phyloP scores from a whole-genome alignment of 768 basidiomycete species.

The Phaffia tasmanica region DNA sequence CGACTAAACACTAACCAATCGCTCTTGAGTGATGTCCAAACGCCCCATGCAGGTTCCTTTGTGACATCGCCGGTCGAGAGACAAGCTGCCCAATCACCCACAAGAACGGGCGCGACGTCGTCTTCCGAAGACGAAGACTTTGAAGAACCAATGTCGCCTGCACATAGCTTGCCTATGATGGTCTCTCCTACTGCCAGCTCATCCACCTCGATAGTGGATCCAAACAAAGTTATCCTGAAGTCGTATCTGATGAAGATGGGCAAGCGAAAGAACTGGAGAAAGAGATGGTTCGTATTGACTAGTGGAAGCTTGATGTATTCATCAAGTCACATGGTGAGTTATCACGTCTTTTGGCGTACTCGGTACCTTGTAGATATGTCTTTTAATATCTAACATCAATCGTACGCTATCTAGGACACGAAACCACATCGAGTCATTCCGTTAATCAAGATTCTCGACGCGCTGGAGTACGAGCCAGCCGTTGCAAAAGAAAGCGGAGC shows the following conservation, averaged over 20 bases:
- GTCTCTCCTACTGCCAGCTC: not conserved
- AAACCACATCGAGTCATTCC: conserved; percentile 79
- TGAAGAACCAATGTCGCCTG: conserved; percentile 1
- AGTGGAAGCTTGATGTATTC: conserved; percentile 78
- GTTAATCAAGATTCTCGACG: conserved; percentile 75
- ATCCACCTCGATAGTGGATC: conserved; percentile 39
- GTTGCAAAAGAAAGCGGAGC: not conserved
- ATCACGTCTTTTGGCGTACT: not conserved
- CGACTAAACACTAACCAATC: conserved; percentile 15
- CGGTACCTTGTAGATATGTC: not conserved
- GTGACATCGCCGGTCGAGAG: conserved; percentile 2
- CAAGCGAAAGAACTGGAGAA: conserved; percentile 87
- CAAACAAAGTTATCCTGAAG: conserved; percentile 66
- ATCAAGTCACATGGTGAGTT: conserved; percentile 84
- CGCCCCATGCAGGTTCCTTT: not conserved
- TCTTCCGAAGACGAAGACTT: conserved; percentile 19
- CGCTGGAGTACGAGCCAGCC: conserved; percentile 65
- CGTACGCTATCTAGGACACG: conserved; percentile 53
- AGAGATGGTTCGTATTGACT: conserved; percentile 92
- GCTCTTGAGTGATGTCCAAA: not conserved
- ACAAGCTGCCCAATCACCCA: conserved; percentile 4
- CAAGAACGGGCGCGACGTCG: conserved; percentile 10
- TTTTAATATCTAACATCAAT: not conserved
- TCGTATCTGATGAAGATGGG: conserved; percentile 97
- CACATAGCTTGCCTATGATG: not conserved